These are phyloP conservation scores for Talaromyces sp. DNA, from an alignment of 2,329 filamentous ascomycete species.

Conservation along the genomic window DNA sequence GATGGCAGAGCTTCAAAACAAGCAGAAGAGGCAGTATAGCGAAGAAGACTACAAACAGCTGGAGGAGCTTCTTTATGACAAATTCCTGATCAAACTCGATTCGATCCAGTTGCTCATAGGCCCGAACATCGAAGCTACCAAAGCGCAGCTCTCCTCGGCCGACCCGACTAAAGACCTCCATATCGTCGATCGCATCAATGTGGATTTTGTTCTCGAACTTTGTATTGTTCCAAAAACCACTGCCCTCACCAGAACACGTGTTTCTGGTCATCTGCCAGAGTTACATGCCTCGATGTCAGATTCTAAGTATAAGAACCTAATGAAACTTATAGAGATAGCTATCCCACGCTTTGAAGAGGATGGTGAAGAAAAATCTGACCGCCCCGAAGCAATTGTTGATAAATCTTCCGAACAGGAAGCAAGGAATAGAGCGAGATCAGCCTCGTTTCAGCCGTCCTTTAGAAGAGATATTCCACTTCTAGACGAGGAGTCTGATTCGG, in stretches of 20 bases:
- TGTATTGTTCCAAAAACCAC: slow-evolving; percentile 96
- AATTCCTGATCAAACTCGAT: slow-evolving; percentile 86
- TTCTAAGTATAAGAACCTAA: slow-evolving; percentile 92
- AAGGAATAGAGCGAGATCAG: slow-evolving; percentile 55
- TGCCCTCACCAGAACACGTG: slow-evolving; percentile 83
- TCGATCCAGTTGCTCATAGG: slow-evolving; percentile 95
- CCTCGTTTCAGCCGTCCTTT: slow-evolving; percentile 69
- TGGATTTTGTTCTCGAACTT: slow-evolving; percentile 92
- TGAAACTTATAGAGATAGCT: slow-evolving; percentile 93
- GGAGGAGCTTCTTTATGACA: slow-evolving; percentile 95
- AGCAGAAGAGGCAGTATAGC: slow-evolving; percentile 81
- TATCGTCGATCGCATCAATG: slow-evolving; percentile 93
- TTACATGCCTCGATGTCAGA: slow-evolving; percentile 91
- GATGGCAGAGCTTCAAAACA: slow-evolving; percentile 82
- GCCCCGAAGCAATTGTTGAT: slow-evolving; percentile 24
- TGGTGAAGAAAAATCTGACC: slow-evolving; percentile 37
- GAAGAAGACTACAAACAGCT: slow-evolving; percentile 84
- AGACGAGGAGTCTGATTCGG: slow-evolving; percentile 62
- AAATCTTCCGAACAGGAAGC: slow-evolving; percentile 35
- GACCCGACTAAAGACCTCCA: slow-evolving; percentile 71
- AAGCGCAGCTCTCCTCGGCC: slow-evolving; percentile 69
- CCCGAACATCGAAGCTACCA: slow-evolving; percentile 85
- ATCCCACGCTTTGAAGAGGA: slow-evolving; percentile 72
- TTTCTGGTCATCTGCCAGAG: slow-evolving; percentile 88
- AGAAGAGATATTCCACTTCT: slow-evolving; percentile 74